phyloP scores from a whole-genome alignment of 192 early-diverging fungal genomes.

The Coemansia sp. region DNA sequence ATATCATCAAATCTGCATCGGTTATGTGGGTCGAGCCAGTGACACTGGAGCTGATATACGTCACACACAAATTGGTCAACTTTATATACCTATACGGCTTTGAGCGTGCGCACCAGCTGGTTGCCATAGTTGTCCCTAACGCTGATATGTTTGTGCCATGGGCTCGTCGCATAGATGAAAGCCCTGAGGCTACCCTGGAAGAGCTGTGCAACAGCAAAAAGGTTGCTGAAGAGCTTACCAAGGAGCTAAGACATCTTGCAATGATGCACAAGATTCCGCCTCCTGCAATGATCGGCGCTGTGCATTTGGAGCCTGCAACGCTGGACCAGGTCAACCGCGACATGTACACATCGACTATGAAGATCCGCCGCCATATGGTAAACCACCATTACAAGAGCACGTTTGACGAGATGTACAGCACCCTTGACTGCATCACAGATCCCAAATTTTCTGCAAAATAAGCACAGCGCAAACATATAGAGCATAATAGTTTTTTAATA shows the following conservation, averaged over 20 bases:
- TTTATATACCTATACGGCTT: constrained; percentile 89
- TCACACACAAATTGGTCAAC: constrained; percentile 68
- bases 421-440: constrained; percentile 52
- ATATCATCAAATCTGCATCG: constrained; percentile 74
- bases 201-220: constrained; percentile 54
- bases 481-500: too few relatives aligned
- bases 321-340: constrained; percentile 69
- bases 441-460: not conserved
- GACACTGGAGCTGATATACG: constrained; percentile 75
- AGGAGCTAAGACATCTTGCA: constrained; percentile 57
- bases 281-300: constrained; percentile 66
- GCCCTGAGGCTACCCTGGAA: constrained; percentile 42
- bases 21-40: constrained; percentile 89
- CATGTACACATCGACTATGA: constrained; percentile 86
- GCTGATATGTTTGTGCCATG: constrained; percentile 60
- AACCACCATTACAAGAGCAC: constrained; percentile 43
- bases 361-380: constrained; percentile 65
- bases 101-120: constrained; percentile 69
- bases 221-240: constrained; percentile 60
- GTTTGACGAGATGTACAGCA: constrained; percentile 58
- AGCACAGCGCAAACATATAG: too few relatives aligned
- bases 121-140: constrained; percentile 84
- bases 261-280: constrained; percentile 47
- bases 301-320: constrained; percentile 64
- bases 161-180: constrained; percentile 48